A percentile compares a stretch with the other conserved stretches of the same genome.
Evolutionary conservation across 441 rosid species (phyloP).

Genomic region (Adansonia grandidieri): DNA sequence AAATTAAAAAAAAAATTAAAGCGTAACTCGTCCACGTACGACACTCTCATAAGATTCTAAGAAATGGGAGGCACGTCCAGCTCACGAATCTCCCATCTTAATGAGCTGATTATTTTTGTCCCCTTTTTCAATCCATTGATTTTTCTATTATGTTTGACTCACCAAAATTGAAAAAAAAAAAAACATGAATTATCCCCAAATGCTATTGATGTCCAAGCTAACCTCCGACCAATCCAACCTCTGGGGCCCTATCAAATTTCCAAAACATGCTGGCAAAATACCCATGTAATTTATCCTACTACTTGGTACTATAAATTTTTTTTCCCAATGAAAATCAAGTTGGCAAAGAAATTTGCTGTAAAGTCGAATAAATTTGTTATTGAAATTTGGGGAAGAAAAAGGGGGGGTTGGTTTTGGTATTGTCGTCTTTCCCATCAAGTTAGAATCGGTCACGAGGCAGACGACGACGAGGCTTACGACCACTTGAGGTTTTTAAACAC

Average conservation of each 20-base stretch:
- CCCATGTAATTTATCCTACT: background rate
- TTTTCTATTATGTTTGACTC: constrained; percentile 18
- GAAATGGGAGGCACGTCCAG: constrained; percentile 54
- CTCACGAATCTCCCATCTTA: constrained; percentile 4
- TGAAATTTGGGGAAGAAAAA: background rate
- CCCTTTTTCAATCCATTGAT: background rate
- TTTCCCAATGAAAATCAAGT: background rate
- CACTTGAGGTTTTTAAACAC: background rate
- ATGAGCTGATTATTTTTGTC: background rate
- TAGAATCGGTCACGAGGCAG: background rate
- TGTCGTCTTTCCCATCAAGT: background rate
- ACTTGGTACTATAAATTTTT: no score
- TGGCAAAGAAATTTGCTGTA: constrained; percentile 2
- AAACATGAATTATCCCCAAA: constrained; percentile 18
- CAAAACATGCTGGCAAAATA: constrained; percentile 18
- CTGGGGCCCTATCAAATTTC: constrained; percentile 8
- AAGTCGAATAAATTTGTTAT: background rate
- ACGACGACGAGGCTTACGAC: no score
- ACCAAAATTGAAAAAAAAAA: background rate
- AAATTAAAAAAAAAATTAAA: no score
- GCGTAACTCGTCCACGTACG: no score
- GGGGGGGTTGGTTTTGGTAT: background rate
- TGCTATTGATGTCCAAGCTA: constrained; percentile 21
- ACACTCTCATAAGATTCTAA: background rate
- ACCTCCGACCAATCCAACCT: constrained; percentile 42